Evolutionary conservation across 2,329 filamentous ascomycete genomes (phyloP).

Genomic region (Exophiala calicioides): DNA sequence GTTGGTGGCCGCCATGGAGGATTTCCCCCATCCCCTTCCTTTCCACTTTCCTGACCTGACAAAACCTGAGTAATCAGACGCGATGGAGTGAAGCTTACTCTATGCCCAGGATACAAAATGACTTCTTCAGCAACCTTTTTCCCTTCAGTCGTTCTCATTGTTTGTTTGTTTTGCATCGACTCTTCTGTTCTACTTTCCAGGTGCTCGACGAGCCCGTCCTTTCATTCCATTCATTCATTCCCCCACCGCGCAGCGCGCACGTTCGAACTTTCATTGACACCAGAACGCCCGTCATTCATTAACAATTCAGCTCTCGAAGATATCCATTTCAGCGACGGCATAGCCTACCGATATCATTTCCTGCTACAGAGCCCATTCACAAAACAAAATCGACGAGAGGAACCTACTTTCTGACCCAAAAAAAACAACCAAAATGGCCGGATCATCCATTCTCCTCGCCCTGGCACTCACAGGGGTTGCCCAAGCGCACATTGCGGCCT

Average conservation of each 20-base stretch:
- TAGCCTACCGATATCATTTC: slow-evolving; percentile 3
- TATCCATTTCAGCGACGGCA: slow-evolving; percentile 13
- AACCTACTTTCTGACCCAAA: slow-evolving; percentile 1
- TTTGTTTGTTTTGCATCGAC: slow-evolving; percentile 8
- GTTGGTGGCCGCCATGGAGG: background rate
- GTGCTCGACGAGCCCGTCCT: slow-evolving; percentile 11
- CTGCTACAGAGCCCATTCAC: slow-evolving; percentile 14
- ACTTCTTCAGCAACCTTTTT: background rate
- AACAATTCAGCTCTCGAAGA: slow-evolving; percentile 5
- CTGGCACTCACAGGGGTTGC: slow-evolving; percentile 22
- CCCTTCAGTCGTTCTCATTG: too few relatives aligned
- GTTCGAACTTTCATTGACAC: slow-evolving; percentile 14
- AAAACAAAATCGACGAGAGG: too few relatives aligned
- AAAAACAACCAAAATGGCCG: slow-evolving; percentile 8
- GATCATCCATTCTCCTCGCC: slow-evolving; percentile 10
- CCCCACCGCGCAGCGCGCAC: slow-evolving; percentile 15
- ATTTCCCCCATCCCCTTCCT: slow-evolving; percentile 7
- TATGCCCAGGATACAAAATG: background rate
- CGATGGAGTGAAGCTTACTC: too few relatives aligned
- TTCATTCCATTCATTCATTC: slow-evolving; percentile 14
- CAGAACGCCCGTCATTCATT: background rate
- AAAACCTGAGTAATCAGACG: too few relatives aligned
- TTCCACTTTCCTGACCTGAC: too few relatives aligned
- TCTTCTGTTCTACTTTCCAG: slow-evolving; percentile 4
- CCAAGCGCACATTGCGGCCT: slow-evolving; percentile 42